Base-by-base conservation (phyloP, 176 grass and related monocot genomes). In the Panicum miliaceum region DNA sequence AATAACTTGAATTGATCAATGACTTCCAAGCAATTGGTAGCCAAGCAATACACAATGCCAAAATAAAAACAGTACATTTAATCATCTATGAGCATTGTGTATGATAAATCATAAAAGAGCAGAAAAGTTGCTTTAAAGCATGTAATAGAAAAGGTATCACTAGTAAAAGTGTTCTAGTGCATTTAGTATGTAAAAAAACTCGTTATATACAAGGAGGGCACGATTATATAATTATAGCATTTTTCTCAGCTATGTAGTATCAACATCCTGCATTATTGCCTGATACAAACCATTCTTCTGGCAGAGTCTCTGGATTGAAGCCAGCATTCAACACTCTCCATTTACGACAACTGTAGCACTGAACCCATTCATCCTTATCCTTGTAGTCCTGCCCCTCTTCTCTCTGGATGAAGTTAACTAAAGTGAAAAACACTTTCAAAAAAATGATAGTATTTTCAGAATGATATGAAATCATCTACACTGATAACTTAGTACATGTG, bases 311-410 rank as follows among this genome's bases (percentile, higher is more conserved):
- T 8, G 36, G 26, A 84, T 94, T 57, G 12, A 92, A 94, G 74
- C 86, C 75, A 9, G 79, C 29, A 84, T 73, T 83, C 75, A 94
- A 80, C 59, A 86, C 64, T 84, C 94, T 94, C 94, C 91, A 97
- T 84, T 97, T 97, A 26, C 89, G 85, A 59, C 94, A 97, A 26
- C 89, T 82, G 62, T 77, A 78, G 40, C 94, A 97, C 73, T 97
- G 94, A 87, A 97, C 94, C 91, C 94, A 92, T 10, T 97, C 64
- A 72, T 88, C 64, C 86, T 97, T 91, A 84, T 87, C 37, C 37
- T 90, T 84, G 82, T 88, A 80, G 59, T 26, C 7, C 35, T 82
- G 85, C 8, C 16, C 72, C 66, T 45, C 75, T n/a, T n/a, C 76
- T 88, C 89, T 75, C 75, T 91, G 36, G 92, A 56, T 32, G 54